These are phyloP conservation scores for Thamnidium elegans DNA, from an alignment of 192 early-diverging fungal genomes.

Conservation along the genomic window DNA sequence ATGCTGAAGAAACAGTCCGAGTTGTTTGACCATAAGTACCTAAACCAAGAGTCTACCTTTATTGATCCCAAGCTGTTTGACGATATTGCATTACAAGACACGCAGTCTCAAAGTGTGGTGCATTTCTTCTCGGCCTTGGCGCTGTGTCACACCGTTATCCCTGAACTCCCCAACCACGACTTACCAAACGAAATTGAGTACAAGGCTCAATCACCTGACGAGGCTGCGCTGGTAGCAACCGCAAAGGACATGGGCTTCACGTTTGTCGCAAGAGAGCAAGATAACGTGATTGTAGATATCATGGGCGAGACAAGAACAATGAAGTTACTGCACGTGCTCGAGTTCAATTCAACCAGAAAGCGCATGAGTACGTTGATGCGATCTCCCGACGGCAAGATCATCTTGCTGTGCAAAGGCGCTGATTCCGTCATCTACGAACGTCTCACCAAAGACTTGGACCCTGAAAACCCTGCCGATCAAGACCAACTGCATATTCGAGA, in stretches of 20 bases:
- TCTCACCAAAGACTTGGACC: slow-evolving; percentile 30
- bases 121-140: slow-evolving; percentile 61
- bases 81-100: slow-evolving; percentile 14
- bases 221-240: slow-evolving; percentile 84
- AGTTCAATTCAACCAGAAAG: slow-evolving; percentile 93
- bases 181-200: slow-evolving; percentile 64
- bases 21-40: slow-evolving; percentile 59
- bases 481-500: slow-evolving; percentile 67
- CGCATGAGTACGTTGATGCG: slow-evolving; percentile 91
- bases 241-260: slow-evolving; percentile 82
- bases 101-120: slow-evolving; percentile 21
- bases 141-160: slow-evolving; percentile 67
- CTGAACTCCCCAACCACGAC: slow-evolving; percentile 44
- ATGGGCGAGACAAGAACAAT: slow-evolving; percentile 68
- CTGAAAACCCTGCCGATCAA: slow-evolving; percentile 35
- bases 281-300: slow-evolving; percentile 72
- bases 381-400: slow-evolving; percentile 51
- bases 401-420: slow-evolving; percentile 90
- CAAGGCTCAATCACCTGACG: slow-evolving; percentile 93
- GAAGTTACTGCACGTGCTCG: slow-evolving; percentile 66
- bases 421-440: slow-evolving; percentile 88
- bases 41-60: slow-evolving; percentile 67
- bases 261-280: slow-evolving; percentile 71
- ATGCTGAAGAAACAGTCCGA: slow-evolving; percentile 57
- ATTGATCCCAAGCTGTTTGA: slow-evolving; percentile 48